Evolutionary conservation across 2,329 filamentous ascomycete species (phyloP).

Genomic region (Trichoderma arundinaceum): DNA sequence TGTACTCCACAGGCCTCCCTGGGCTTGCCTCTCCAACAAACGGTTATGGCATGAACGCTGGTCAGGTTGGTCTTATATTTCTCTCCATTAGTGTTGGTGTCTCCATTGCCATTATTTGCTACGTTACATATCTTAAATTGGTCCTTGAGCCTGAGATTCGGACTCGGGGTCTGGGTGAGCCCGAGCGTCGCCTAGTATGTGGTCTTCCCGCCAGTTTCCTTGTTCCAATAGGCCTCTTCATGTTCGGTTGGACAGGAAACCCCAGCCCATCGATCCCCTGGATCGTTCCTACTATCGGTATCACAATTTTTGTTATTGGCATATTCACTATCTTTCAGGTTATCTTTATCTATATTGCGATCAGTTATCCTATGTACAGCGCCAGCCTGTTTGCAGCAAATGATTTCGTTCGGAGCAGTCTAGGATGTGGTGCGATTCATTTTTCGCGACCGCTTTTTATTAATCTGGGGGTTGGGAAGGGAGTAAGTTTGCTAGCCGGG

Average conservation of each 20-base stretch:
- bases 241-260: constrained; percentile 15
- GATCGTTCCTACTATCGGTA: constrained; percentile 11
- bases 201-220: constrained; percentile 13
- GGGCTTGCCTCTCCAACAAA: neutral
- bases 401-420: constrained; percentile 11
- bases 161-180: neutral
- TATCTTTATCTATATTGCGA: constrained; percentile 5
- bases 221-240: constrained; percentile 1
- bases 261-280: constrained; percentile 4
- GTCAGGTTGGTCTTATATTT: constrained; percentile 9
- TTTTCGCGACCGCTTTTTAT: constrained; percentile 18
- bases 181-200: neutral
- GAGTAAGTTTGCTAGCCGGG: constrained; percentile 2
- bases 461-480: constrained; percentile 2
- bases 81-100: constrained; percentile 13
- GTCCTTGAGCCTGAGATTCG: neutral
- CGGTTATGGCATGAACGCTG: constrained; percentile 10
- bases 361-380: constrained; percentile 14
- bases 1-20: constrained; percentile 10
- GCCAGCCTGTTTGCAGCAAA: constrained; percentile 22
- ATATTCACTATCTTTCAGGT: constrained; percentile 12
- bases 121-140: constrained; percentile 6
- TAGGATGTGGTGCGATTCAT: constrained; percentile 18
- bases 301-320: neutral
- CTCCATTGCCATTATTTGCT: neutral